phyloP scores from a whole-genome alignment of 139 green algal species.

The Spirogloea muscicola region DNA sequence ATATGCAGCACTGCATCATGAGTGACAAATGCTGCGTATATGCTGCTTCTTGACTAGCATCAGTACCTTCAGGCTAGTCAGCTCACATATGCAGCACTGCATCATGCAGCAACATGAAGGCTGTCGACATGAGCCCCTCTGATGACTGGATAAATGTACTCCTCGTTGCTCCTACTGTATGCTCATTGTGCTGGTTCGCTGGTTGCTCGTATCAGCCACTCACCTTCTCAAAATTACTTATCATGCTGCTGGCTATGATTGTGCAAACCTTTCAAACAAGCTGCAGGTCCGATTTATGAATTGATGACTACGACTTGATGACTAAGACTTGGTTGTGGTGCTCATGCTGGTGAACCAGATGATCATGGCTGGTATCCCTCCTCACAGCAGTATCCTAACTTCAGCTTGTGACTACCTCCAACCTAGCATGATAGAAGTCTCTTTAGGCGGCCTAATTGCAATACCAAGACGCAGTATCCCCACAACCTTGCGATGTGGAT shows the following conservation, averaged over 20 bases:
- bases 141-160: conserved; percentile 44
- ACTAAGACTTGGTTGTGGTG: neutral
- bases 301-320: neutral
- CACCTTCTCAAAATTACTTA: neutral
- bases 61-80: neutral
- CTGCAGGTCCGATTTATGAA: too few species aligned
- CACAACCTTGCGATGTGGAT: too few species aligned
- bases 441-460: too few species aligned
- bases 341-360: conserved; percentile 19
- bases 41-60: neutral
- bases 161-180: neutral
- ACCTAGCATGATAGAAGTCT: too few species aligned
- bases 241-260: too few species aligned
- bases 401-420: neutral
- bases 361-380: conserved; percentile 31
- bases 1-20: neutral
- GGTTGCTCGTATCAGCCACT: conserved; percentile 5
- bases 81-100: neutral
- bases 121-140: conserved; percentile 25
- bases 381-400: conserved; percentile 36
- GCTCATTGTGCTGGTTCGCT: too few species aligned
- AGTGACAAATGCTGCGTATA: neutral
- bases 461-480: too few species aligned
- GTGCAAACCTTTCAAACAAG: too few species aligned
- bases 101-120: conserved; percentile 43